Evolutionary conservation across 345 rosid genomes (phyloP), one percentile per base, ranked within the genome.

Genomic region (Camelina laxa): DNA sequence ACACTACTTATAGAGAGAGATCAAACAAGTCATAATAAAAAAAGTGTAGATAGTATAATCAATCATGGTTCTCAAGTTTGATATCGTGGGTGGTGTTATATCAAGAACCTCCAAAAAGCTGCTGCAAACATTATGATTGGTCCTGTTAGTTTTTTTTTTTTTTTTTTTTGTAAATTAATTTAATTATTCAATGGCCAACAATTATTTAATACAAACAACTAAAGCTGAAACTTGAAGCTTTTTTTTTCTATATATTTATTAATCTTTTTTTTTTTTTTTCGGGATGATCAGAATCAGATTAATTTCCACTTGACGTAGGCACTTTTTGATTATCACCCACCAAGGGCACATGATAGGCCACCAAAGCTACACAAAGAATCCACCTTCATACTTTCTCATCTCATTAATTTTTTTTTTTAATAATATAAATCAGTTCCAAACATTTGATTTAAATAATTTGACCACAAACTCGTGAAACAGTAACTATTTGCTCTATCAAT

Each of bases 61-160:
- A 70, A 89, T 85, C 73, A 87, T 83, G 58, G 61, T 85, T 71
- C 66, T 76, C 50, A 61, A 63, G n/a, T 77, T 38, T 77, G 78
- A 67, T 80, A 80, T 36, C 20, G 77, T 87, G 85, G 77, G 79
- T 79, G 87, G 75, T 81, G 82, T 82, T 71, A 72, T 72, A 76
- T 84, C 85, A 70, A 79, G 69, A 82, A 68, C 85, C 83, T 69
- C 81, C 71, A 81, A 70, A 91, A 88, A 81, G 87, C 89, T 81
- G 91, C 84, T 59, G 30, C 82, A 79, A 27, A 82, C 87, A 84
- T 76, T 55, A 87, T 89, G 82, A 90, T 83, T 86, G 83, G 72
- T 69, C 64, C 13, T 80, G 81, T 69, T 82, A 74, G 83, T 58
- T 83, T 39, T 63, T 33, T 33, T 6, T 33, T 33, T 33, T 33